Evolutionary conservation across 176 grass and related monocot species (phyloP), one percentile per base, ranked within the genome.

Genomic region (Chrysopogon serrulatus): DNA sequence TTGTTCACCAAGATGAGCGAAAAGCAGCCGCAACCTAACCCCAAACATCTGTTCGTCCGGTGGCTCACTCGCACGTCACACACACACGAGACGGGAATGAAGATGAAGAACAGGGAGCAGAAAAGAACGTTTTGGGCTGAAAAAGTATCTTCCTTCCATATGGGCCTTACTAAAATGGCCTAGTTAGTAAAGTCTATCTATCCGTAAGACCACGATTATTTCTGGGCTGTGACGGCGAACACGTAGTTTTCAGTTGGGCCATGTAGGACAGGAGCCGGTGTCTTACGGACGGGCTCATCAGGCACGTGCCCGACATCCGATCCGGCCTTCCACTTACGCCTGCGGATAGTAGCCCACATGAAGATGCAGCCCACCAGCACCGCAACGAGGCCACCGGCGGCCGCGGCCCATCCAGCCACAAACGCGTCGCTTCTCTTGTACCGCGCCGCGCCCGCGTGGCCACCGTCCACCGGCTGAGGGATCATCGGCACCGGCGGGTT

Each of bases 1-100:
- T 54, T 71, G 86, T 13, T 88, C 66, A 78, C 80, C 80, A 64
- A 78, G 47, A 78, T 66, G 2, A 72, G 18, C 56, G 73, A 42
- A 77, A 68, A 71, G 80, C 66, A 35, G 36, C 51, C 33, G 11
- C 86, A 21, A 54, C 74, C 65, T 83, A 53, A 72, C 77, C 65
- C 10, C 8, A 47, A 71, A 37, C 71, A 28, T 59, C 65, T 49
- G 18, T 78, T 23, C 15, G 24, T 5, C n/a, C 27, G 37, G 24
- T 19, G 40, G 66, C 41, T 71, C 33, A 73, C 41, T 31, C 54
- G 65, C 17, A 57, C 10, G 10, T 35, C 59, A 2, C 30, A 14
- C n/a, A n/a, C n/a, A n/a, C 8, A 54, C 35, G 12, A 23, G 36
- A 37, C 0, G 40, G 9, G 7, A 11, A 4, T 15, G 26, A 28